Evolutionary conservation across 768 basidiomycete genomes (phyloP).

Genomic region (Suillus variegatus): DNA sequence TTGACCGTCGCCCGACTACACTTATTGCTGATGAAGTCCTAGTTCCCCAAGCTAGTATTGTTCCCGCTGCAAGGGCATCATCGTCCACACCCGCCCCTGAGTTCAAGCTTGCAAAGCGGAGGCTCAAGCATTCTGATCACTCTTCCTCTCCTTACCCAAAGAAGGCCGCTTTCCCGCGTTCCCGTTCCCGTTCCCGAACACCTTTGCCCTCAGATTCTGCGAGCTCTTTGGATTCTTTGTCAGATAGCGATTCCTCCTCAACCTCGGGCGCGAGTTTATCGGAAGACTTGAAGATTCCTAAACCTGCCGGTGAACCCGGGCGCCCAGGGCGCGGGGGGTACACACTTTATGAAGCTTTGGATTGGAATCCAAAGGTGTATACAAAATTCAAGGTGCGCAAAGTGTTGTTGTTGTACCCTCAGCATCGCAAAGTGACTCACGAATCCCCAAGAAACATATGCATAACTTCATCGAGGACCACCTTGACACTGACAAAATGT

Average conservation of each 20-base stretch:
- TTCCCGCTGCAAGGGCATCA: too few species aligned
- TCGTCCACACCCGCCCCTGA: too few species aligned
- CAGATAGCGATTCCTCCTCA: constrained; percentile 2
- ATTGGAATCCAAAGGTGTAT: constrained; percentile 21
- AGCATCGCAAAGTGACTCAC: neutral
- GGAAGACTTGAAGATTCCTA: constrained; percentile 23
- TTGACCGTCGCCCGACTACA: too few species aligned
- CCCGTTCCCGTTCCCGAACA: neutral
- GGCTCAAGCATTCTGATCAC: too few species aligned
- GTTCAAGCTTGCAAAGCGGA: too few species aligned
- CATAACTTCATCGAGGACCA: constrained; percentile 11
- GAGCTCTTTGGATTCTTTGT: neutral
- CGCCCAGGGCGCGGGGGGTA: constrained; percentile 26
- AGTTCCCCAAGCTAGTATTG: too few species aligned
- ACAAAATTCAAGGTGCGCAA: constrained; percentile 20
- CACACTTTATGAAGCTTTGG: constrained; percentile 19
- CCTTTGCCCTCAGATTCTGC: neutral
- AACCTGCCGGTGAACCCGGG: constrained; percentile 25
- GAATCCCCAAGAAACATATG: neutral
- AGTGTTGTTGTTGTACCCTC: neutral
- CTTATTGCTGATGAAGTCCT: too few species aligned
- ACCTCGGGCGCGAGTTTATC: neutral
- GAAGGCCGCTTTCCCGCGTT: too few species aligned
- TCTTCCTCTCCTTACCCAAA: too few species aligned
- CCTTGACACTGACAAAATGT: constrained; percentile 12